A percentile compares a stretch with the other conserved stretches of the same genome.
These are phyloP conservation scores for Aspergillus campestris DNA, from an alignment of 495 filamentous ascomycete genomes.

Conservation along the genomic window DNA sequence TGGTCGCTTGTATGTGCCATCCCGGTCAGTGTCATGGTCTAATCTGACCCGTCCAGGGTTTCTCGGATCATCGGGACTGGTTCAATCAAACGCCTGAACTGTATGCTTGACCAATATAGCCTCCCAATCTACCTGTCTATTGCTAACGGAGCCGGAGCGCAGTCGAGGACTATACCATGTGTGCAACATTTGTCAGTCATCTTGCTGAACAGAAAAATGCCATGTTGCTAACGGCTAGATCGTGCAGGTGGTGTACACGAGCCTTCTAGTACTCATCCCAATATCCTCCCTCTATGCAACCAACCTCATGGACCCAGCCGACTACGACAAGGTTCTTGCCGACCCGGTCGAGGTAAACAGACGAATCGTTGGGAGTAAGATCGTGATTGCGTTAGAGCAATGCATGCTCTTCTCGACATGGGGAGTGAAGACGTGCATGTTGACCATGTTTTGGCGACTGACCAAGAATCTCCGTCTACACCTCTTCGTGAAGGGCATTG, in stretches of 20 bases:
- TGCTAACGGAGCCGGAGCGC: conserved; percentile 20
- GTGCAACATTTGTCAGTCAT: conserved; percentile 41
- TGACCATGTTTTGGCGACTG: conserved; percentile 40
- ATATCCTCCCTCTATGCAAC: conserved; percentile 46
- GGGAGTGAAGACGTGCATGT: conserved; percentile 43
- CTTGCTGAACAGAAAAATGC: neutral
- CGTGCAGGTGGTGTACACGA: conserved; percentile 42
- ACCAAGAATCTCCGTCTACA: conserved; percentile 31
- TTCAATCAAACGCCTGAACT: conserved; percentile 23
- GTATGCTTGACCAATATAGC: conserved; percentile 22
- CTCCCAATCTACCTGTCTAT: conserved; percentile 18
- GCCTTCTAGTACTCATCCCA: conserved; percentile 47
- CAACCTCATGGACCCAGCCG: conserved; percentile 50
- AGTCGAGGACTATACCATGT: conserved; percentile 52
- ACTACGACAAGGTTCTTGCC: conserved; percentile 37
- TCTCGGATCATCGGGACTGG: conserved; percentile 27
- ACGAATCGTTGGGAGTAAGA: conserved; percentile 42
- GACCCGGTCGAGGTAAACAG: conserved; percentile 33
- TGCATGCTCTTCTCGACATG: conserved; percentile 45
- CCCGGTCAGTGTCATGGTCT: neutral
- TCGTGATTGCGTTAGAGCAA: conserved; percentile 44
- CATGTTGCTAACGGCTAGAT: neutral
- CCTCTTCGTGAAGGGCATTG: conserved; percentile 44
- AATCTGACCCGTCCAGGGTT: conserved; percentile 10
- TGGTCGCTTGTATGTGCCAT: conserved; percentile 22